Evolutionary conservation across 2,329 filamentous ascomycete genomes (phyloP).

Genomic region (Diaporthe amygdali): DNA sequence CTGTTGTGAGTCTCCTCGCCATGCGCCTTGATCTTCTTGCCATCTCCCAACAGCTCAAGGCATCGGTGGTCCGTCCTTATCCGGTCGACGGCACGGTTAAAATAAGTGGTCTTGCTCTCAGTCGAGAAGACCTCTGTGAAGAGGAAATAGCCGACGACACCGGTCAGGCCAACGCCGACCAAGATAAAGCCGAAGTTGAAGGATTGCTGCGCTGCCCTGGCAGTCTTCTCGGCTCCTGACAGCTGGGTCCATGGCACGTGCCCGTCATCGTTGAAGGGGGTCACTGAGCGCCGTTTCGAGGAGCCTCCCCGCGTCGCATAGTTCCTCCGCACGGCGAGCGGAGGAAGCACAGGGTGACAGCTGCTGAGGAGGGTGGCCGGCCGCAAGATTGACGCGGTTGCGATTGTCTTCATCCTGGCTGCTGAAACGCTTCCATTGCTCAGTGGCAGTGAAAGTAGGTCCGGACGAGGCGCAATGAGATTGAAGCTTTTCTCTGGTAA

Average conservation of each 20-base stretch:
- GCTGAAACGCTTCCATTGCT: constrained; percentile 24
- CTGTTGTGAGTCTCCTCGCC: constrained; percentile 83
- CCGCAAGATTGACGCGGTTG: constrained; percentile 23
- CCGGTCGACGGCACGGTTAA: constrained; percentile 83
- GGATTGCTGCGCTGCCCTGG: constrained; percentile 85
- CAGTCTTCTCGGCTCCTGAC: constrained; percentile 77
- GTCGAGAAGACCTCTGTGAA: constrained; percentile 84
- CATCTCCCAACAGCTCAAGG: constrained; percentile 74
- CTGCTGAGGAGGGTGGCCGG: constrained; percentile 25
- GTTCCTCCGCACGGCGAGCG: constrained; percentile 47
- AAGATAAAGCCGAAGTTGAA: constrained; percentile 85
- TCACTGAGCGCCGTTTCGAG: constrained; percentile 72
- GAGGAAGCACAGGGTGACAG: constrained; percentile 37
- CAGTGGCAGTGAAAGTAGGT: not conserved
- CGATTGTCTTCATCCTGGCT: constrained; percentile 26
- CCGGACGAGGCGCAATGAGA: not conserved
- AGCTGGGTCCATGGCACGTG: constrained; percentile 81
- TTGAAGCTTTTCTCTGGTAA: not conserved
- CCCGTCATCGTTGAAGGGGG: constrained; percentile 86
- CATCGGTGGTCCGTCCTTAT: constrained; percentile 77
- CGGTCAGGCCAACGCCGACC: constrained; percentile 76
- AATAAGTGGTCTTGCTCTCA: constrained; percentile 84
- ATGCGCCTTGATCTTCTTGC: constrained; percentile 77
- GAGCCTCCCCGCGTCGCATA: constrained; percentile 56
- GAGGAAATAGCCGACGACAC: constrained; percentile 77